A percentile compares a stretch with the other conserved stretches of the same genome.
Evolutionary conservation across 2,329 filamentous ascomycete genomes (phyloP).

Genomic region (Penicillium aurantiogriseum): DNA sequence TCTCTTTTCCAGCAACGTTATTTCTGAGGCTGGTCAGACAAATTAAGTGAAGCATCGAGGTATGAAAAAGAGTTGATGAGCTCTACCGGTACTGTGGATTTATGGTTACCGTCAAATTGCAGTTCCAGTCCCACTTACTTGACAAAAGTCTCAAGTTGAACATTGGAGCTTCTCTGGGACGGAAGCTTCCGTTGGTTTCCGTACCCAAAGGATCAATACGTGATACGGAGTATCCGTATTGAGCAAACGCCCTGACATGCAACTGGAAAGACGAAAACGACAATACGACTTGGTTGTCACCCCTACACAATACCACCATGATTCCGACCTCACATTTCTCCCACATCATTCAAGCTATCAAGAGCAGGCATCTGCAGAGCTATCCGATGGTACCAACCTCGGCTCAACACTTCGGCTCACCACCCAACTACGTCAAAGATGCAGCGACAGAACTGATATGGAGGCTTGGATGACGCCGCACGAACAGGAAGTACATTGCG

Average conservation of each 20-base stretch:
- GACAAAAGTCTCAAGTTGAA: not conserved
- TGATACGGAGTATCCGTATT: not conserved
- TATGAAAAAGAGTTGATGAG: not conserved
- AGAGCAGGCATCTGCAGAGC: not conserved
- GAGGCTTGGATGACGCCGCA: not conserved
- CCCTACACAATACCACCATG: not conserved
- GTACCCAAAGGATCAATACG: not conserved
- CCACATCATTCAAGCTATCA: not conserved
- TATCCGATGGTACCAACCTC: not conserved
- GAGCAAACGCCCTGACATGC: not conserved
- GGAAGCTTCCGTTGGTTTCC: not conserved
- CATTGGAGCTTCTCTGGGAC: not conserved
- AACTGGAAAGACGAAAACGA: not conserved
- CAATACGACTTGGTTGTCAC: not conserved
- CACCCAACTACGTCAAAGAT: not conserved
- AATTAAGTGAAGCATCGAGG: not conserved
- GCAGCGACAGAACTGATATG: not conserved
- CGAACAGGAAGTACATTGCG: accelerated
- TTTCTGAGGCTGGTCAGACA: not conserved
- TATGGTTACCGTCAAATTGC: not conserved
- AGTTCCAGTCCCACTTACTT: not conserved
- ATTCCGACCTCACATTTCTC: not conserved
- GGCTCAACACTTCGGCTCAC: not conserved
- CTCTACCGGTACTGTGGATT: not conserved
- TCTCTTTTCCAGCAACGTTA: too few relatives aligned